Evolutionary conservation across 139 green algal genomes (phyloP).

Genomic region (Auxenochlorella pyrenoidosa): DNA sequence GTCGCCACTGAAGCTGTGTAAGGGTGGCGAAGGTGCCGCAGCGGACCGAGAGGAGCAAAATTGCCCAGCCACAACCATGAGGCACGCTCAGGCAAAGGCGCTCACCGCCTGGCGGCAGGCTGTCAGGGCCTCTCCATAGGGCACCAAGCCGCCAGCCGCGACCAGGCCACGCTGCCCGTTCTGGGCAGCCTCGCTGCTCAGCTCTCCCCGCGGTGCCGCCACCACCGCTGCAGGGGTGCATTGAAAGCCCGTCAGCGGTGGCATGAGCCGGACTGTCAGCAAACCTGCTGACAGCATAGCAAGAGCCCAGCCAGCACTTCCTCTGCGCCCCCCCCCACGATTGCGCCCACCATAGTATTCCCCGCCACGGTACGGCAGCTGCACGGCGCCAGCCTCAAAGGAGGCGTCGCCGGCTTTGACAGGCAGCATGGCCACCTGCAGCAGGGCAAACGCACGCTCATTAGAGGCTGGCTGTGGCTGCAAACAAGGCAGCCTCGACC

Average conservation of each 20-base stretch:
- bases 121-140: neutral
- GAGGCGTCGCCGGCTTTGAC: neutral
- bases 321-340: neutral
- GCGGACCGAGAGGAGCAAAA: neutral
- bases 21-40: neutral
- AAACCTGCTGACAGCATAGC: no score
- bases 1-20: neutral
- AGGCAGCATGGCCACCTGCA: constrained; percentile 16
- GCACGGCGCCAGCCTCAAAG: constrained; percentile 15
- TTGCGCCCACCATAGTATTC: neutral
- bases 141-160: neutral
- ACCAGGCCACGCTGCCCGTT: neutral
- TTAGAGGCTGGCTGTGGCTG: no score
- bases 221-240: constrained; percentile 5
- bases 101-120: constrained; percentile 30
- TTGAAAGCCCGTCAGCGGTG: no score
- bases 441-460: neutral
- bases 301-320: no score
- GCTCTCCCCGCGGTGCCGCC: constrained; percentile 31
- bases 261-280: no score
- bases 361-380: constrained; percentile 38
- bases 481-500: no score
- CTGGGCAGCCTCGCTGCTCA: neutral
- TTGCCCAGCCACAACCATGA: no score
- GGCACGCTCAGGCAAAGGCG: no score